Evolutionary conservation across 805 yeast genomes (phyloP).

Genomic region (Debaryomyces tyrocola): DNA sequence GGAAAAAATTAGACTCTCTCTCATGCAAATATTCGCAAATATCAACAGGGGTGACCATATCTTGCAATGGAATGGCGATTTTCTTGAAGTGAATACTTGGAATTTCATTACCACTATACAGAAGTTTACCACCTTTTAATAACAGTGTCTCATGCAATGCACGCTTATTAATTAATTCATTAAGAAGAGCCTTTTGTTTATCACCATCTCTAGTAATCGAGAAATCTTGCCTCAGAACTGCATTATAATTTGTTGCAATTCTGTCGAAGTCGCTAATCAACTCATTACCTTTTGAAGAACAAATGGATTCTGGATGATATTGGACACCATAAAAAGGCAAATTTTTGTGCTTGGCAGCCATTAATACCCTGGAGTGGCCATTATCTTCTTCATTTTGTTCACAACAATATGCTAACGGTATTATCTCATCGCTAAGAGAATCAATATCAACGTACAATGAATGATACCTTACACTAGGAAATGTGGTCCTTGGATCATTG

Average conservation of each 20-base stretch:
- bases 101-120: slow-evolving; percentile 4
- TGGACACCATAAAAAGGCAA: slow-evolving; percentile 91
- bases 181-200: slow-evolving; percentile 1
- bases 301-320: slow-evolving; percentile 94
- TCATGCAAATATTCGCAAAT: slow-evolving; percentile 49
- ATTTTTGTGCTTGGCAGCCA: slow-evolving; percentile 71
- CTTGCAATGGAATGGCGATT: slow-evolving; percentile 2
- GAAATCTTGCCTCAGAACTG: not conserved
- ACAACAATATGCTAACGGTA: slow-evolving; percentile 63
- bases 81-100: slow-evolving; percentile 12
- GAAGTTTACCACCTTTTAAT: slow-evolving; percentile 6
- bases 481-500: slow-evolving; percentile 26
- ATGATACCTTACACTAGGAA: slow-evolving; percentile 84
- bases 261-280: slow-evolving; percentile 65
- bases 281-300: slow-evolving; percentile 65
- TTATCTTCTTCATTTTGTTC: slow-evolving; percentile 32
- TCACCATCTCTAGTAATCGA: not conserved
- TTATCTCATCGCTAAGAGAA: slow-evolving; percentile 31
- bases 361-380: slow-evolving; percentile 43
- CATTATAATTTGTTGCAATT: slow-evolving; percentile 41
- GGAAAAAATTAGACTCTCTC: slow-evolving; percentile 46
- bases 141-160: slow-evolving; percentile 23
- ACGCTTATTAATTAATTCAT: slow-evolving; percentile 11
- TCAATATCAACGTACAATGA: slow-evolving; percentile 60
- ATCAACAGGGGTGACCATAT: slow-evolving; percentile 36